Conservation (phyloP, 2,329 filamentous ascomycete genomes). For the Ophiostoma sp. region DNA sequence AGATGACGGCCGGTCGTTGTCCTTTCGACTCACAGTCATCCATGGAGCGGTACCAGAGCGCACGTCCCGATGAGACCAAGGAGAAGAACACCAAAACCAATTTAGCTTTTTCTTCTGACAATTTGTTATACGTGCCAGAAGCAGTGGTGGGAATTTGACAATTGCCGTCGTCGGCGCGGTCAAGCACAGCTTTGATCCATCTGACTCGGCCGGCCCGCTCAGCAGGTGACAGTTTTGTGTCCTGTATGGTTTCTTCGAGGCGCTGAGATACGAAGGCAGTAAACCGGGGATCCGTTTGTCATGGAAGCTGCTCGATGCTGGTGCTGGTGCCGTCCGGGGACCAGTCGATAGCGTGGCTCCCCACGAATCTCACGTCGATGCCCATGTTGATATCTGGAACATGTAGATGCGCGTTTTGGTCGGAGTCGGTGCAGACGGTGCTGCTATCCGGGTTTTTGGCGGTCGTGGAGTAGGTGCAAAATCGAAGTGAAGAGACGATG, state of each 20-base stretch:
- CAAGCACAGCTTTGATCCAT: background rate
- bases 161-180: background rate
- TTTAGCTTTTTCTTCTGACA: background rate
- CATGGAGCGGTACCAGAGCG: background rate
- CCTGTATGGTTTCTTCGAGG: background rate
- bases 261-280: background rate
- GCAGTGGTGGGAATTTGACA: background rate
- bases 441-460: no score
- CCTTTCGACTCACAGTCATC: background rate
- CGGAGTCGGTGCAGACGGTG: no score
- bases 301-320: no score
- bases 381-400: no score
- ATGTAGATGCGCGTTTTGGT: no score
- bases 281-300: background rate
- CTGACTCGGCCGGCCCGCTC: background rate
- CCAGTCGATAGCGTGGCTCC: background rate
- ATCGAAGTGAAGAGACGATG: no score
- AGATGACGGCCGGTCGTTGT: background rate
- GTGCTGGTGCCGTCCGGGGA: background rate
- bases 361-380: background rate
- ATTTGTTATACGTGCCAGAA: background rate
- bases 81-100: background rate
- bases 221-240: background rate
- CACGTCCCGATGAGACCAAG: background rate
- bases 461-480: no score